Conservation (phyloP, 768 basidiomycete genomes). For the Mycena epipterygia region DNA sequence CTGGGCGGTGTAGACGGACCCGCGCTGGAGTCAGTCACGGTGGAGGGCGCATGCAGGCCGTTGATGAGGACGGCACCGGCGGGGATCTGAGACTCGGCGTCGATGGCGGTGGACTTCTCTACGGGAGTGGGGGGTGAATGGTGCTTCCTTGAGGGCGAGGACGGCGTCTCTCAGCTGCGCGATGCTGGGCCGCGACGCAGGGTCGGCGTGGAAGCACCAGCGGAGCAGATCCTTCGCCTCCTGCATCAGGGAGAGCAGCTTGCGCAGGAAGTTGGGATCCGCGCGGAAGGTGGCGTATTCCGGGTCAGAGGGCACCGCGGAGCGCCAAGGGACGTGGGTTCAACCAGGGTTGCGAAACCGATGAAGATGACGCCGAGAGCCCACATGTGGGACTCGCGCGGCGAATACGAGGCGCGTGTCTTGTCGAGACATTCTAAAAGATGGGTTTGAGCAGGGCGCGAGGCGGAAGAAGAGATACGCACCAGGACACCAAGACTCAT, state of each 20-base stretch:
- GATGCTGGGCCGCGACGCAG: neutral
- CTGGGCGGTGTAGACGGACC: neutral
- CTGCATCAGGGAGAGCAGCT: neutral
- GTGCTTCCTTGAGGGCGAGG: neutral
- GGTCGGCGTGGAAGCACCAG: slow-evolving; percentile 8
- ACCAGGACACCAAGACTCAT: slow-evolving; percentile 21
- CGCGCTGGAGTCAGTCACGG: neutral
- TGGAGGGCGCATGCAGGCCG: neutral
- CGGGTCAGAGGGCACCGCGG: neutral
- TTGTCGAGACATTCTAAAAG: slow-evolving; percentile 2
- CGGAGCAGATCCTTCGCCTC: slow-evolving; percentile 10
- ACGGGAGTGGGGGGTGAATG: neutral
- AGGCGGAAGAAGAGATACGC: neutral
- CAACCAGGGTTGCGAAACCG: neutral
- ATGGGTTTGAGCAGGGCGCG: neutral
- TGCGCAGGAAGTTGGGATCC: neutral
- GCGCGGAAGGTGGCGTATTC: slow-evolving; percentile 11
- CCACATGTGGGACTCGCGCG: slow-evolving; percentile 17
- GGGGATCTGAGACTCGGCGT: neutral
- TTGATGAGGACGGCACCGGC: neutral
- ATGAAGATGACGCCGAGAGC: neutral
- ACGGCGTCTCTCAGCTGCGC: slow-evolving; percentile 3
- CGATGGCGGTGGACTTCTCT: too few relatives aligned
- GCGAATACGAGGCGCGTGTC: neutral
- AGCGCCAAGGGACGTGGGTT: neutral